Conservation (phyloP, 139 green algal species). For the Micractinium sp. region DNA sequence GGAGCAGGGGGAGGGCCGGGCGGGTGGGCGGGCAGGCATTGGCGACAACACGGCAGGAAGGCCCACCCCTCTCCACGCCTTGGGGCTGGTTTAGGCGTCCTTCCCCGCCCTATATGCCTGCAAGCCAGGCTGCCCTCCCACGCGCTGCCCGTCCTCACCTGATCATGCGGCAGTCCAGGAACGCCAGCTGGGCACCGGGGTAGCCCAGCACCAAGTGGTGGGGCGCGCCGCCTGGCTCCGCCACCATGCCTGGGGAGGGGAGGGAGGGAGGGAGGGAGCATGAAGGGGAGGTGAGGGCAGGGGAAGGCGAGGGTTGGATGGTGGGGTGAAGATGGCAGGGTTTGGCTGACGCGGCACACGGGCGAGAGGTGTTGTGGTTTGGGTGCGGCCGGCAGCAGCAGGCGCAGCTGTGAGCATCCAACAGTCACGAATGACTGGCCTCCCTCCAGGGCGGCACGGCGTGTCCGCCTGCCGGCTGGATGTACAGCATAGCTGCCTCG, state of each 20-base stretch:
- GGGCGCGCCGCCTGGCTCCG: conserved; percentile 66
- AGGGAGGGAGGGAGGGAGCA: not conserved
- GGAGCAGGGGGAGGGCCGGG: not conserved
- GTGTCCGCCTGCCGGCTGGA: too few species aligned
- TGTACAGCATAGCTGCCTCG: too few species aligned
- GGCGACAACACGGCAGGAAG: not conserved
- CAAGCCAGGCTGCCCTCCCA: too few species aligned
- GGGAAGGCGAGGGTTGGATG: not conserved
- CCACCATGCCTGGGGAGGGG: conserved; percentile 53
- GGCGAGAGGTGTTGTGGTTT: too few species aligned
- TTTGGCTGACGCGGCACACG: not conserved
- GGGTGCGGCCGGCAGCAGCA: too few species aligned
- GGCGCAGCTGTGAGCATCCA: too few species aligned
- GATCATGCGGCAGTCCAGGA: conserved; percentile 80
- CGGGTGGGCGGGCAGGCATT: not conserved
- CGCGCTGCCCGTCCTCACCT: not conserved
- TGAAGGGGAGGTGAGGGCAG: not conserved
- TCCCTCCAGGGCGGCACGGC: too few species aligned
- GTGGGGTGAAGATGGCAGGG: too few species aligned
- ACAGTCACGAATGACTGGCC: too few species aligned
- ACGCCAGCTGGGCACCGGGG: conserved; percentile 70
- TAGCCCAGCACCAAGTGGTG: conserved; percentile 67
- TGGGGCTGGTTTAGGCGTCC: not conserved
- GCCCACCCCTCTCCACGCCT: too few species aligned
- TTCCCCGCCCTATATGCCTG: not conserved